A percentile compares a stretch with the other conserved stretches of the same genome.
These are phyloP conservation scores for Phytophthora meadii DNA, from an alignment of 352 stramenopile species.

Conservation along the genomic window DNA sequence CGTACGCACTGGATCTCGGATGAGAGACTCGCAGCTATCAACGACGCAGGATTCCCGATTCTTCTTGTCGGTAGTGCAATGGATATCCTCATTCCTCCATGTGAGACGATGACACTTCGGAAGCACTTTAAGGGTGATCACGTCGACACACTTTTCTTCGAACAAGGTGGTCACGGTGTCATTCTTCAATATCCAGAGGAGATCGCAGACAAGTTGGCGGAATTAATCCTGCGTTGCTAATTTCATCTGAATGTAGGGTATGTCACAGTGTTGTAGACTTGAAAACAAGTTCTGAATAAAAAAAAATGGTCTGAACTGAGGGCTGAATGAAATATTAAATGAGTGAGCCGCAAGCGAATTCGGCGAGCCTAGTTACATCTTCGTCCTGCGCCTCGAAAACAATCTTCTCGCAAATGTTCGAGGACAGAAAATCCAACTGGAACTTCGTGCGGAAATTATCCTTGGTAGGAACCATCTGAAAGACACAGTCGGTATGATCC, in stretches of 20 bases:
- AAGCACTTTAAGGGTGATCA: conserved; percentile 40
- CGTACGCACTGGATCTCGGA: conserved; percentile 52
- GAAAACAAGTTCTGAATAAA: no score
- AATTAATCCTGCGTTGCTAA: conserved; percentile 23
- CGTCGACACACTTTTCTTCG: conserved; percentile 46
- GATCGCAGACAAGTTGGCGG: conserved; percentile 24
- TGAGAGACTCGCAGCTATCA: conserved; percentile 46
- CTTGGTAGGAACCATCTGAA: no score
- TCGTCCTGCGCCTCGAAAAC: not conserved
- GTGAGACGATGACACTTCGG: conserved; percentile 38
- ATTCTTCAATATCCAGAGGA: conserved; percentile 52
- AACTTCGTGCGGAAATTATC: conserved; percentile 6
- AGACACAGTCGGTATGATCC: no score
- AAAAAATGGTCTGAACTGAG: no score
- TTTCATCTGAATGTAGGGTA: no score
- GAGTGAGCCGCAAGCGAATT: no score
- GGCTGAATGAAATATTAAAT: no score
- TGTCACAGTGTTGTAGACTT: no score
- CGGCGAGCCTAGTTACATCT: no score
- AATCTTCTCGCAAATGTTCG: conserved; percentile 14
- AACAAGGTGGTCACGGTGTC: conserved; percentile 49
- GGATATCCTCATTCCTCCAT: conserved; percentile 49
- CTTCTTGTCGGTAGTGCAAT: conserved; percentile 45
- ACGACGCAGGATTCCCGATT: conserved; percentile 45
- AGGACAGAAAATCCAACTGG: conserved; percentile 24